phyloP scores from a whole-genome alignment of 2,329 filamentous ascomycete species.

The Diaporthe citriasiana region DNA sequence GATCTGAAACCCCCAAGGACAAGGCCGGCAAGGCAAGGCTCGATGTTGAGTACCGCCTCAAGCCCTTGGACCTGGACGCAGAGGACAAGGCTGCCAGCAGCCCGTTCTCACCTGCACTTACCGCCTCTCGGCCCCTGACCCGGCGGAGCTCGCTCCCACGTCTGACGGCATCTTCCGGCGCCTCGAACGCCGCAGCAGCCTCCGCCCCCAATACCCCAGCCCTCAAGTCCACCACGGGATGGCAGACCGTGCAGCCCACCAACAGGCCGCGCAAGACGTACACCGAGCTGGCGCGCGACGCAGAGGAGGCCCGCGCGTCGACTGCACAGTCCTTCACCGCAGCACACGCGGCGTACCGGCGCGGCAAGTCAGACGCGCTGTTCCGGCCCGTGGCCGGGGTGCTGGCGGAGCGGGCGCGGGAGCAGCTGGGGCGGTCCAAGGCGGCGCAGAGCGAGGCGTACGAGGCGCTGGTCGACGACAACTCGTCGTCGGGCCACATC shows the following conservation, averaged over 20 bases:
- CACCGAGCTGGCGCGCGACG: conserved; percentile 36
- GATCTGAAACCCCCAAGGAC: conserved; percentile 21
- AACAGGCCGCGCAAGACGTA: conserved; percentile 38
- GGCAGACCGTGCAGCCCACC: conserved; percentile 37
- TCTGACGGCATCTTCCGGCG: conserved; percentile 18
- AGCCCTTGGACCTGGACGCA: conserved; percentile 31
- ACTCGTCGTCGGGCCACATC: conserved; percentile 72
- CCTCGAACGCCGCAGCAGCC: conserved; percentile 49
- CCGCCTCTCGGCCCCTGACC: conserved; percentile 1
- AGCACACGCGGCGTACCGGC: conserved; percentile 59
- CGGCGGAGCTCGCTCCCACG: conserved; percentile 38
- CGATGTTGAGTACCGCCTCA: conserved; percentile 39
- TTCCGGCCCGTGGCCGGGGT: conserved; percentile 83
- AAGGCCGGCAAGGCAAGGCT: conserved; percentile 38
- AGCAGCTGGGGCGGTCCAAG: conserved; percentile 71
- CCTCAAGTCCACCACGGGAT: conserved; percentile 8
- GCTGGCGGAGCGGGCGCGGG: conserved; percentile 79
- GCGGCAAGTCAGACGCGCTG: conserved; percentile 76
- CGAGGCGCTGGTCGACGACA: conserved; percentile 76
- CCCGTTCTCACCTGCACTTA: conserved; percentile 14
- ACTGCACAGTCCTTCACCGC: conserved; percentile 50
- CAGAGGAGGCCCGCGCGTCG: conserved; percentile 24
- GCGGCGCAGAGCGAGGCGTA: conserved; percentile 75
- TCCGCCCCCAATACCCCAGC: conserved; percentile 45
- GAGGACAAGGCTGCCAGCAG: conserved; percentile 36